Percentiles rank a stretch among this genome's conserved stretches.
These are phyloP conservation scores for Anacardium occidentale DNA, from an alignment of 345 rosid genomes.

Conservation along the genomic window DNA sequence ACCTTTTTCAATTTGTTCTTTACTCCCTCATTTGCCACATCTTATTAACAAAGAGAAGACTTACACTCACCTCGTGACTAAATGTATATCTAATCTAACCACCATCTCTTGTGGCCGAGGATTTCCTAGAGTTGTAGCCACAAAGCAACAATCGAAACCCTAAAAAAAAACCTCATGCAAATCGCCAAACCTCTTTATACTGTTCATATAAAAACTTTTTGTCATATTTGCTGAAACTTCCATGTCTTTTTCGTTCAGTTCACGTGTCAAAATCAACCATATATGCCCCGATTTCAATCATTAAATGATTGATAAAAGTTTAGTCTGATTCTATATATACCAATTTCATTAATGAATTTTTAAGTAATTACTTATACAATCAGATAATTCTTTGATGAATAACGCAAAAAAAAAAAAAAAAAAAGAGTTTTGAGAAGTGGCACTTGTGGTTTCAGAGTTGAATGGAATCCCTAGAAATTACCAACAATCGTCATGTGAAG, in stretches of 20 bases:
- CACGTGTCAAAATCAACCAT: neutral
- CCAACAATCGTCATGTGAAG: neutral
- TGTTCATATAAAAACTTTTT: neutral
- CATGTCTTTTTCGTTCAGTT: constrained; percentile 15
- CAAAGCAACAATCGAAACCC: constrained; percentile 5
- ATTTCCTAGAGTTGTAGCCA: constrained; percentile 21
- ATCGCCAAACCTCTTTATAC: neutral
- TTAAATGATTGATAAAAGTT: neutral
- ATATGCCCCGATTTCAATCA: neutral
- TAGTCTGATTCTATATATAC: neutral
- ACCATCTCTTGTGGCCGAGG: constrained; percentile 24
- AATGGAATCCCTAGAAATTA: neutral
- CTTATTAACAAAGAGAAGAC: constrained; percentile 7
- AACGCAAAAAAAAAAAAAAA: neutral
- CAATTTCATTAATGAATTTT: neutral
- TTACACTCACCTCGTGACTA: neutral
- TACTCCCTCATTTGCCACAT: neutral
- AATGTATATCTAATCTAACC: neutral
- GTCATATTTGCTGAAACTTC: constrained; percentile 18
- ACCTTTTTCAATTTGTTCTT: constrained; percentile 13
- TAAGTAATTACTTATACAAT: too few relatives aligned
- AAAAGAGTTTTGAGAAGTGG: neutral
- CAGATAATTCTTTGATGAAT: too few relatives aligned
- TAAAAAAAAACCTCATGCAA: constrained; percentile 3
- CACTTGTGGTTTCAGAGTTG: neutral